Conservation (phyloP, 2,329 filamentous ascomycete species). For the Cordyceps farinosa region DNA sequence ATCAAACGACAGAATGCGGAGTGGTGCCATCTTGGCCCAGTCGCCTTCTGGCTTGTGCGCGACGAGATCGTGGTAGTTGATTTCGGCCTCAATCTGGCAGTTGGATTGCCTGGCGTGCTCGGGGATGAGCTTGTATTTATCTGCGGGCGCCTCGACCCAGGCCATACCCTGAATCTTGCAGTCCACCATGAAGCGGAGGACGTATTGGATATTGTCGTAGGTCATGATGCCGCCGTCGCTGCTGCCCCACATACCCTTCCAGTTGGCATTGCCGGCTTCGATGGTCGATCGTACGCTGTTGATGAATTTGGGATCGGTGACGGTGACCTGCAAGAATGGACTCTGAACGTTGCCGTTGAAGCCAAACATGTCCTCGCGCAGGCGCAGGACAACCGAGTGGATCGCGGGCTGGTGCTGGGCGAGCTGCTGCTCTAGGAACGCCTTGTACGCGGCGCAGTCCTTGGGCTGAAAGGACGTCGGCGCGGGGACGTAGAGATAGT, state of each 20-base stretch:
- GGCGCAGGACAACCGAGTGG: conserved; percentile 73
- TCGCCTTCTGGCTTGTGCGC: conserved; percentile 86
- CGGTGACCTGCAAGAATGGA: conserved; percentile 89
- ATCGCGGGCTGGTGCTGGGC: conserved; percentile 72
- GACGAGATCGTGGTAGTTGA: conserved; percentile 78
- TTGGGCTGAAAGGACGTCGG: conserved; percentile 74
- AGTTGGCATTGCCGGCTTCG: conserved; percentile 75
- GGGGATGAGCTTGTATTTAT: conserved; percentile 68
- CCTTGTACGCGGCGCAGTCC: conserved; percentile 75
- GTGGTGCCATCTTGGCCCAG: conserved; percentile 96
- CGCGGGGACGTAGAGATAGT: conserved; percentile 92
- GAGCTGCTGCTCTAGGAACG: conserved; percentile 75
- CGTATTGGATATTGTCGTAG: conserved; percentile 94
- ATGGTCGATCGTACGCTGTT: conserved; percentile 70
- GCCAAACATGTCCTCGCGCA: conserved; percentile 88
- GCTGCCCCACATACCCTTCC: conserved; percentile 82
- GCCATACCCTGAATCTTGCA: conserved; percentile 93
- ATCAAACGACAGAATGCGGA: conserved; percentile 92
- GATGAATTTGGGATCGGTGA: conserved; percentile 84
- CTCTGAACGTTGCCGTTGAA: conserved; percentile 92
- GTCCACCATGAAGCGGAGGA: conserved; percentile 97
- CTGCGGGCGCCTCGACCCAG: conserved; percentile 83
- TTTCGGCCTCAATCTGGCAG: conserved; percentile 90
- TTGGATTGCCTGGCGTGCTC: conserved; percentile 73
- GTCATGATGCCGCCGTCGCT: conserved; percentile 72